phyloP scores from a whole-genome alignment of 2,329 filamentous ascomycete genomes.

The Penicillium hesseltinei region DNA sequence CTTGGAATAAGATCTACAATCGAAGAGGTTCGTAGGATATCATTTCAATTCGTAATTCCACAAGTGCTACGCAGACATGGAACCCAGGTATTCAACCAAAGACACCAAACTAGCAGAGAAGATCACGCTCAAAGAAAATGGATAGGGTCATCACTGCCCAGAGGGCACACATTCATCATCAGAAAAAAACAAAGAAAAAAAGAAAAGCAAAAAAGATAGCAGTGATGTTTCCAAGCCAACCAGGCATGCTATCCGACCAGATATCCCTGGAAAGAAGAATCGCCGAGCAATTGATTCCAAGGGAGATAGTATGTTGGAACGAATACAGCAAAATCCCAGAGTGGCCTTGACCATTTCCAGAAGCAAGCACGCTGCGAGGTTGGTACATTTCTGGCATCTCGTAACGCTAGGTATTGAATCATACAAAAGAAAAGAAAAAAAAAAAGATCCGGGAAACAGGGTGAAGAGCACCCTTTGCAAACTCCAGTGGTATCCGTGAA shows the following conservation, averaged over 20 bases:
- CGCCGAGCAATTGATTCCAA: neutral
- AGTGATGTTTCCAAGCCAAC: neutral
- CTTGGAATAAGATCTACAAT: neutral
- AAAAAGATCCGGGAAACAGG: slow-evolving; percentile 18
- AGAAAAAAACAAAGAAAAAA: neutral
- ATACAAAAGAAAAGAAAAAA: slow-evolving; percentile 24
- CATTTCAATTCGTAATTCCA: slow-evolving; percentile 4
- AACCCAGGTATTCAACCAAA: slow-evolving; percentile 17
- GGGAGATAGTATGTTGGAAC: neutral
- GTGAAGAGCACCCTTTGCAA: slow-evolving; percentile 19
- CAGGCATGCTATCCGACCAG: neutral
- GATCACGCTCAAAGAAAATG: slow-evolving; percentile 11
- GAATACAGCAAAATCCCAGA: slow-evolving; percentile 1
- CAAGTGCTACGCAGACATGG: slow-evolving; percentile 14
- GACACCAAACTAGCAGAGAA: slow-evolving; percentile 15
- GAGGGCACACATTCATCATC: slow-evolving; percentile 7
- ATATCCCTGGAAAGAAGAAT: neutral
- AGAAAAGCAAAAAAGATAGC: neutral
- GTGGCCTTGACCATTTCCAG: neutral
- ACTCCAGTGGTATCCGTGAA: slow-evolving; percentile 20
- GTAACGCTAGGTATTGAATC: slow-evolving; percentile 18
- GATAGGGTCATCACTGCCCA: slow-evolving; percentile 8
- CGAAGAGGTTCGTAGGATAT: neutral
- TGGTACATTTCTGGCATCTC: slow-evolving; percentile 24
- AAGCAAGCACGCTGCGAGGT: slow-evolving; percentile 5